Evolutionary conservation across 179 eudicot genomes (phyloP).

Genomic region (Beta lomatogona): DNA sequence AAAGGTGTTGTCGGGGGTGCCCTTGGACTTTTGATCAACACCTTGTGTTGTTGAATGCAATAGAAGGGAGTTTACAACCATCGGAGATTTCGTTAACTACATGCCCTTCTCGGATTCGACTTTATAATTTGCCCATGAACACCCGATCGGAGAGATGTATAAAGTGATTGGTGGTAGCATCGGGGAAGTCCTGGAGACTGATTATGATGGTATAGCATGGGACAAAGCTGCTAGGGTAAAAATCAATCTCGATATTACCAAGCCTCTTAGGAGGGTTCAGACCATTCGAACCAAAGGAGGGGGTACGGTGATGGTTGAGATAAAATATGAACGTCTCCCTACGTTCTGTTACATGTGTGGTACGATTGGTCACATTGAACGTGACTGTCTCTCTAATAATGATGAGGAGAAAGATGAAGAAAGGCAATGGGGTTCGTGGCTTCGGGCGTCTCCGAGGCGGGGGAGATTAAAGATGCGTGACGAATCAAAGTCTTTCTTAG

Average conservation of each 20-base stretch:
- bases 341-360: not conserved
- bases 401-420: too few species aligned
- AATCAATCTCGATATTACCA: not conserved
- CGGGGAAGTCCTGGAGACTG: not conserved
- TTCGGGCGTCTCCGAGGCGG: too few species aligned
- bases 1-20: not conserved
- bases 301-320: not conserved
- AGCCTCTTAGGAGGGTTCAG: not conserved
- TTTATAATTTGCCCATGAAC: not conserved
- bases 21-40: not conserved
- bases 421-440: too few species aligned
- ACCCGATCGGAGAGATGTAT: not conserved
- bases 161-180: not conserved
- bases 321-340: not conserved
- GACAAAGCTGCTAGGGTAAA: not conserved
- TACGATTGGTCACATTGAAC: not conserved
- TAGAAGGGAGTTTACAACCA: not conserved
- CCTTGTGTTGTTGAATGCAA: not conserved
- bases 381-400: too few species aligned
- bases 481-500: too few species aligned
- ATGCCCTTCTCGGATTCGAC: not conserved
- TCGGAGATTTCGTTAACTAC: not conserved
- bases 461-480: too few species aligned
- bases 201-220: not conserved
- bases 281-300: not conserved